These are phyloP conservation scores for Neoscytalidium dimidiatum DNA, from an alignment of 2,329 filamentous ascomycete genomes.

Conservation along the genomic window DNA sequence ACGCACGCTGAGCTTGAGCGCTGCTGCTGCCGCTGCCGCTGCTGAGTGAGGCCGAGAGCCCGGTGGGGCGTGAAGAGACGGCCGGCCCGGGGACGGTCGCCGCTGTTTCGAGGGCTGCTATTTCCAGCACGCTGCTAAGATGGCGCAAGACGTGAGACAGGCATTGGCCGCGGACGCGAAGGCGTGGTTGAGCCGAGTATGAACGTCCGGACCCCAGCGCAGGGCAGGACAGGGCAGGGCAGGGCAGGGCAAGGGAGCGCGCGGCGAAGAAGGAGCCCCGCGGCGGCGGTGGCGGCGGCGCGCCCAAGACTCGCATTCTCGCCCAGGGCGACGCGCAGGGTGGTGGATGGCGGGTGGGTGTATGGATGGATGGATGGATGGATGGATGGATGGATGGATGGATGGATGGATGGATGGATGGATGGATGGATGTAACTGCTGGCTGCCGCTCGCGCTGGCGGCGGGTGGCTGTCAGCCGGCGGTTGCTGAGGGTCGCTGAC, in stretches of 20 bases:
- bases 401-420: no score
- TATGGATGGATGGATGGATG: no score
- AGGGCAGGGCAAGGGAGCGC: no score
- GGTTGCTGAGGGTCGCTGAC: constrained; percentile 14
- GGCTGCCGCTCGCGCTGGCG: not conserved
- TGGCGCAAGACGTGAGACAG: constrained; percentile 17
- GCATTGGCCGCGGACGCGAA: not conserved
- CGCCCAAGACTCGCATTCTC: not conserved
- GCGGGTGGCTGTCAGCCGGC: constrained; percentile 13
- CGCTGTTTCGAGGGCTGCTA: constrained; percentile 12
- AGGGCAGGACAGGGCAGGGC: no score
- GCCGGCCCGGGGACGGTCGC: not conserved
- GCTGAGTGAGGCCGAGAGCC: constrained; percentile 13
- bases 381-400: no score
- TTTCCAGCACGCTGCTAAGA: not conserved
- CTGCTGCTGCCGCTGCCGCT: no score
- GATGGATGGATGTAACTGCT: constrained; percentile 4
- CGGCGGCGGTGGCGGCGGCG: no score
- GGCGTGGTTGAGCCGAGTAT: not conserved
- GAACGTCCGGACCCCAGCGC: no score
- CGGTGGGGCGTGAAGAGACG: constrained; percentile 4
- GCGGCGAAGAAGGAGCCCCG: no score
- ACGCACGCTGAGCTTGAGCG: not conserved
- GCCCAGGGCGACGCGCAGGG: not conserved
- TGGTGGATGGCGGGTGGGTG: no score